Percentiles rank a stretch among this genome's conserved stretches.
These are phyloP conservation scores for Trypanosoma conorhini DNA, from an alignment of 208 protist species.

Conservation along the genomic window DNA sequence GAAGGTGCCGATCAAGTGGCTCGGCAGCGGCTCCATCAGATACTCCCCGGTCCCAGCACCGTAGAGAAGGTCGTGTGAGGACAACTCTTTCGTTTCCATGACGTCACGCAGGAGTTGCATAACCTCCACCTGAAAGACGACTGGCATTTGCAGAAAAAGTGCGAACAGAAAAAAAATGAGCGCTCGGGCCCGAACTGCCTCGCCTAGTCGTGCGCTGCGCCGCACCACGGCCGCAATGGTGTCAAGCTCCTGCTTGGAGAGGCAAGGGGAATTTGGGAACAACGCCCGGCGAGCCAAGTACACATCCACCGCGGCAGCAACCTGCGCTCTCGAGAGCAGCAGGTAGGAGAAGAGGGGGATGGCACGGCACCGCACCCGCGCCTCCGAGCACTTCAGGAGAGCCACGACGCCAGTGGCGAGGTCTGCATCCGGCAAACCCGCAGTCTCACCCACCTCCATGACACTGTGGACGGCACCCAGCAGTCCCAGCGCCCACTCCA, in stretches of 20 bases:
- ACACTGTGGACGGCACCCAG: constrained; percentile 13
- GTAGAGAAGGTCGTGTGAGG: constrained; percentile 14
- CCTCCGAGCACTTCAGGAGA: constrained; percentile 21
- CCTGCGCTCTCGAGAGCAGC: constrained; percentile 10
- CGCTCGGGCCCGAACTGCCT: not conserved
- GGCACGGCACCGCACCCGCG: constrained; percentile 20
- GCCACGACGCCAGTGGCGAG: constrained; percentile 16
- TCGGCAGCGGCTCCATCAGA: not conserved
- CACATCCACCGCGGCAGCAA: constrained; percentile 18
- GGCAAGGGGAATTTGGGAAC: constrained; percentile 1
- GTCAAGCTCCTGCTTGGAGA: constrained; percentile 24
- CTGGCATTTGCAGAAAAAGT: constrained; percentile 18
- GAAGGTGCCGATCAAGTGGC: constrained; percentile 16
- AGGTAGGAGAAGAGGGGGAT: constrained; percentile 16
- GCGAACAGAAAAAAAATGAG: constrained; percentile 19
- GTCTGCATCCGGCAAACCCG: constrained; percentile 4
- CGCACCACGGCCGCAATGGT: constrained; percentile 13
- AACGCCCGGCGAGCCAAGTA: constrained; percentile 14
- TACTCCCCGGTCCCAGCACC: not conserved
- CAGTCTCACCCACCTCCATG: not conserved
- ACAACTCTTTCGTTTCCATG: constrained; percentile 10
- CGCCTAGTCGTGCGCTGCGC: not conserved
- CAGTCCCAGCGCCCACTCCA: constrained; percentile 30
- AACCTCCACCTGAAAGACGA: constrained; percentile 14
- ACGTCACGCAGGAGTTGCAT: constrained; percentile 17